Base-by-base conservation (phyloP, 129 eudicot species). In the Flaveria ramosissima region DNA sequence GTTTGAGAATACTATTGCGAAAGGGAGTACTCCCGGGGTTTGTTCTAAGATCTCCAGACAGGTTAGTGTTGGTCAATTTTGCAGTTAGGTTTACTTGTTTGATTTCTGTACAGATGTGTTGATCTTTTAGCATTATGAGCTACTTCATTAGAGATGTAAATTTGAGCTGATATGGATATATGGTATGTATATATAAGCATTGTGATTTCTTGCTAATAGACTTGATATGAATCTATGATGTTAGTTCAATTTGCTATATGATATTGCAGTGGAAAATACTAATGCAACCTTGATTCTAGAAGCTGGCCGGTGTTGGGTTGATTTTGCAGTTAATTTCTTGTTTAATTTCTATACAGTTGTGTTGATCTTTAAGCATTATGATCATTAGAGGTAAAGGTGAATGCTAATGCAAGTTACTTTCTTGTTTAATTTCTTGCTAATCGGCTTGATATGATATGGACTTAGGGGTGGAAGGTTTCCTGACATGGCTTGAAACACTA, bases 11-110 rank as follows among this genome's bases (percentile, higher is more conserved):
- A 89, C 90, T 0, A 94, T 94, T 79, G 97, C 98, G 1, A 91
- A 91, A 75, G 97, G 97, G 26, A 94, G 96, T 59, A 94, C 90
- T 11, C 86, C 96, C 50, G 96, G 96, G 21, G 97, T 89, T 55
- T 94, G 97, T 59, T 83, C 98, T 9, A 94, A 94, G 85, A 94
- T 94, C 21, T 84, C 98, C 0, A 87, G 92, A 81, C 98, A 94
- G 98, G 98, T 93, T 3, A 26, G 70, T 30, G 65, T 2, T 52
- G 36, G 26, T 30, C 7, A 39, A 16, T 41, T 66, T 56, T 64
- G 64, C 53, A 32, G 77, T 74, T 70, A 27, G 36, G 8, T 30
- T 59, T 65, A 11, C 16, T 26, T 24, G 68, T 77, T 66, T 53
- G 11, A 21, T 12, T 43, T 48, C 0, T 70, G 4, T 79, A 14